phyloP scores from a whole-genome alignment of 2,329 filamentous ascomycete genomes.

The Fusarium kyushuense region DNA sequence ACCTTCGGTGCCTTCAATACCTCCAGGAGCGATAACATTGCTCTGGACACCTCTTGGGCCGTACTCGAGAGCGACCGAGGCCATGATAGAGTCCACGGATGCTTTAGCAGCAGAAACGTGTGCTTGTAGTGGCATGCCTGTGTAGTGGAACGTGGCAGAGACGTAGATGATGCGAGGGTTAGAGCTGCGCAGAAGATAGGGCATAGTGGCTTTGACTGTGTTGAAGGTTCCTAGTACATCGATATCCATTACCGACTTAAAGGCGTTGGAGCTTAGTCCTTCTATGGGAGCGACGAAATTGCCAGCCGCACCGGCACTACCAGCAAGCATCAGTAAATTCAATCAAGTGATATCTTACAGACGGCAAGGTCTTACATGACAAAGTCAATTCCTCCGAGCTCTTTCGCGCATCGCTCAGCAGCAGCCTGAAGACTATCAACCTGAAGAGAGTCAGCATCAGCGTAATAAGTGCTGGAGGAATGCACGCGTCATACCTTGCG shows the following conservation, averaged over 20 bases:
- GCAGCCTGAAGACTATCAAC: constrained; percentile 65
- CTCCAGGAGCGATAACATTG: constrained; percentile 90
- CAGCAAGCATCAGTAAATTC: constrained; percentile 1
- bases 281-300: constrained; percentile 93
- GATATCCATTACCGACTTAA: constrained; percentile 96
- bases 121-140: constrained; percentile 84
- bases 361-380: constrained; percentile 76
- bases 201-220: constrained; percentile 91
- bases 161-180: constrained; percentile 87
- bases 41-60: constrained; percentile 87
- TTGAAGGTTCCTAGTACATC: constrained; percentile 95
- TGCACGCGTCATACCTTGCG: constrained; percentile 65
- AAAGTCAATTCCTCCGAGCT: constrained; percentile 90
- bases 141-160: constrained; percentile 92
- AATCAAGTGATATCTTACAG: background rate
- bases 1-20: constrained; percentile 87
- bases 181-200: constrained; percentile 82
- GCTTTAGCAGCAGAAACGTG: constrained; percentile 95
- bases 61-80: constrained; percentile 86
- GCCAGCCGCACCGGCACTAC: constrained; percentile 89
- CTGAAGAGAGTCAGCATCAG: constrained; percentile 33
- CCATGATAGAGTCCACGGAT: constrained; percentile 85
- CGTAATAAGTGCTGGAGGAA: background rate
- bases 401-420: constrained; percentile 81
- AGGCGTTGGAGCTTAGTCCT: constrained; percentile 86